These are phyloP conservation scores for Tetrahymena borealis DNA, from an alignment of 73 alveolate genomes.

Conservation along the genomic window DNA sequence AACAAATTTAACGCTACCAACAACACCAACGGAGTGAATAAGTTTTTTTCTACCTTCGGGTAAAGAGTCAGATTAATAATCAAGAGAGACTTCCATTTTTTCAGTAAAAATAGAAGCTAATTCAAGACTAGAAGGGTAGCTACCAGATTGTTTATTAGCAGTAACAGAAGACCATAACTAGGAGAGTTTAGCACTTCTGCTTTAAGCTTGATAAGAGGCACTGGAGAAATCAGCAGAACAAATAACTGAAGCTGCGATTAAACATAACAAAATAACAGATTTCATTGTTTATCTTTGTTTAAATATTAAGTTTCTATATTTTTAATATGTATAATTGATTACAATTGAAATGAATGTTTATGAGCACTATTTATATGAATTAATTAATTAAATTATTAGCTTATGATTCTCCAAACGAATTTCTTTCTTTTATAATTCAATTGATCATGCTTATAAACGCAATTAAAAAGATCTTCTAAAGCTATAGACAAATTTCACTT, in stretches of 20 bases:
- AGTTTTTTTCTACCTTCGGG: slow-evolving; percentile 31
- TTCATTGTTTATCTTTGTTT: too few species aligned
- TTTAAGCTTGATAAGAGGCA: background rate
- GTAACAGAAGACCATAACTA: background rate
- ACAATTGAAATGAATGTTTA: background rate
- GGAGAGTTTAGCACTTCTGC: background rate
- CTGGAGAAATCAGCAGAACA: background rate
- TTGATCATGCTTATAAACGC: too few species aligned
- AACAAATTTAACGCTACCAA: slow-evolving; percentile 21
- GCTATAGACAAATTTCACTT: too few species aligned
- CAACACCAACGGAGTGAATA: slow-evolving; percentile 45
- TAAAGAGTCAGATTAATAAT: background rate
- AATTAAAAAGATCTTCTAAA: too few species aligned
- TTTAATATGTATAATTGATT: background rate
- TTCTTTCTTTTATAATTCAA: too few species aligned
- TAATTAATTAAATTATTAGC: background rate
- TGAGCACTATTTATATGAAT: too few species aligned
- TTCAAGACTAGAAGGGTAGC: background rate
- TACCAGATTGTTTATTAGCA: background rate
- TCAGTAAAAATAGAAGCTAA: slow-evolving; percentile 28
- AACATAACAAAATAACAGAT: background rate
- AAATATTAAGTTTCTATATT: too few species aligned
- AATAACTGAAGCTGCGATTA: background rate
- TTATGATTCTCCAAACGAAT: background rate
- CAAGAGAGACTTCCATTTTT: slow-evolving; percentile 9